Conservation (phyloP, 345 rosid species). For the Trapa incisa region DNA sequence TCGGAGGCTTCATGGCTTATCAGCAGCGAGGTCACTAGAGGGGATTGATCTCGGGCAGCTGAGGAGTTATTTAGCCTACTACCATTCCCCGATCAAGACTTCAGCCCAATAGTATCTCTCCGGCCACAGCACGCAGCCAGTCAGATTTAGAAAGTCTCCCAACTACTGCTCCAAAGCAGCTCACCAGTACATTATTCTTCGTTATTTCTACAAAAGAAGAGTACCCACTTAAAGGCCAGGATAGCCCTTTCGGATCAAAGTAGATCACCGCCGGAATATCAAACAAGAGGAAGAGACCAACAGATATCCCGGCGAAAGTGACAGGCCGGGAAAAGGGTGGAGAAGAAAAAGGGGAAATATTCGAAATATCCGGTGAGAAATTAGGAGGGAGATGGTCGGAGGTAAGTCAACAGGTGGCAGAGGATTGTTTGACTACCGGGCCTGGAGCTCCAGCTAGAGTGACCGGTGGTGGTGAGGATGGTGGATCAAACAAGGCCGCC, state of each 20-base stretch:
- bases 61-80: not conserved
- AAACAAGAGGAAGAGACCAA: slow-evolving; percentile 2
- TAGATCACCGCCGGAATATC: not conserved
- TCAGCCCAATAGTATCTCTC: not conserved
- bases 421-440: not conserved
- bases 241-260: not conserved
- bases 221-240: not conserved
- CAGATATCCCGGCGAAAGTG: not conserved
- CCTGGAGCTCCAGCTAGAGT: slow-evolving; percentile 6
- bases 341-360: not conserved
- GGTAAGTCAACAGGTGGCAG: not conserved
- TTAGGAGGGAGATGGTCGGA: not conserved
- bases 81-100: not conserved
- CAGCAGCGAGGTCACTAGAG: not conserved
- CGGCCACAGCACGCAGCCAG: not conserved
- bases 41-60: not conserved
- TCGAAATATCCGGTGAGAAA: not conserved
- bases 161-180: not conserved
- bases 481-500: slow-evolving; percentile 6
- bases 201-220: not conserved
- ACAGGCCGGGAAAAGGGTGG: slow-evolving; percentile 13
- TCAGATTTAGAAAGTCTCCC: not conserved
- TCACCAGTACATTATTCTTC: not conserved
- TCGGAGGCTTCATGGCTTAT: slow-evolving; percentile 31
- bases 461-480: not conserved